phyloP scores from a whole-genome alignment of 208 protist genomes.

The Leishmania major region DNA sequence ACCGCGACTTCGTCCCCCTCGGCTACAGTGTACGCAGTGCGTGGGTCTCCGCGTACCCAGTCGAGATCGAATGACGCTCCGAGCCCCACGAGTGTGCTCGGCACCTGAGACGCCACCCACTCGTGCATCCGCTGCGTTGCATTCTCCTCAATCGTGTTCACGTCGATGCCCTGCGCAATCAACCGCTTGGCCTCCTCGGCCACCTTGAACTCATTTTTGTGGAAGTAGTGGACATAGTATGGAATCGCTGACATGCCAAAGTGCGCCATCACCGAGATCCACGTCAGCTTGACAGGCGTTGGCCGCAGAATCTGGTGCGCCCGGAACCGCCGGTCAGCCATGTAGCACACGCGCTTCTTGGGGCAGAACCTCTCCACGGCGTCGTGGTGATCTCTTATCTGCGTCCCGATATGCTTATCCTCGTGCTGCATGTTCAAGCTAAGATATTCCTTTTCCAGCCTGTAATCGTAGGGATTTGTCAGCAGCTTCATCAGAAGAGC shows the following conservation, averaged over 20 bases:
- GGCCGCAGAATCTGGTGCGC: neutral
- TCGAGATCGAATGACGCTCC: neutral
- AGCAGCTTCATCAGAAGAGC: neutral
- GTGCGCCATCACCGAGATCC: neutral
- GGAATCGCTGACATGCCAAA: slow-evolving; percentile 1
- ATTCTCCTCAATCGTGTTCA: neutral
- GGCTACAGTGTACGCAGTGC: neutral
- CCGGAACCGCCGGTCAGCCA: neutral
- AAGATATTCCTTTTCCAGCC: neutral
- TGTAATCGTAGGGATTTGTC: neutral
- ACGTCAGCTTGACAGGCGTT: neutral
- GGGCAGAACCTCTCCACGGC: neutral
- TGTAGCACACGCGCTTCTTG: neutral
- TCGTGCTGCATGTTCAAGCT: neutral
- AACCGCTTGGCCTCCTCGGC: neutral
- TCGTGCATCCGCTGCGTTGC: neutral
- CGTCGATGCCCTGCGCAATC: neutral
- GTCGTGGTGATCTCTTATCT: neutral
- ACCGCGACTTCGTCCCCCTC: slow-evolving; percentile 4
- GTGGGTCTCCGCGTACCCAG: neutral
- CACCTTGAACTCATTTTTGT: neutral
- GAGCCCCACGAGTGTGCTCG: neutral
- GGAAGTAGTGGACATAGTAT: slow-evolving; percentile 1
- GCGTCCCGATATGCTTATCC: neutral
- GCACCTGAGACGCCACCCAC: slow-evolving; percentile 1